phyloP scores from a whole-genome alignment of 768 basidiomycete genomes.

The Botryobasidium botryosum region DNA sequence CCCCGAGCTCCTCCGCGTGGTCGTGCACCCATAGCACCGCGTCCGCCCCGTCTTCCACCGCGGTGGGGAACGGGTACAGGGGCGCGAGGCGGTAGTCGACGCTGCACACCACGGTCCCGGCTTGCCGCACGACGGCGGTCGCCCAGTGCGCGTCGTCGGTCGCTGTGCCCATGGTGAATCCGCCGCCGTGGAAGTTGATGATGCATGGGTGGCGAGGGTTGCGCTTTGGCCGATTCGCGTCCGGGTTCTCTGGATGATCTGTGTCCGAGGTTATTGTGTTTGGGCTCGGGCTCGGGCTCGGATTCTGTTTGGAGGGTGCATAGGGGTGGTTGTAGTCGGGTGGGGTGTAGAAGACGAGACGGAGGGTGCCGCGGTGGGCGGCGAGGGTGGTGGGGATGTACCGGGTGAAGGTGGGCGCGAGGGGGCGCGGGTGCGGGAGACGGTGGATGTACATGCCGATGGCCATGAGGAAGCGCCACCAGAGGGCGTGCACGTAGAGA shows the following conservation, averaged over 20 bases:
- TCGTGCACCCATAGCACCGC: conserved; percentile 11
- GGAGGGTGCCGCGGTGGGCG: not conserved
- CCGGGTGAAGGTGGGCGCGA: conserved; percentile 1
- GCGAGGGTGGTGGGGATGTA: conserved; percentile 4
- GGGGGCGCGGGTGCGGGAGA: conserved; percentile 3
- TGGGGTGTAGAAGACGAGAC: conserved; percentile 9
- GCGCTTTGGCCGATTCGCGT: too few species aligned
- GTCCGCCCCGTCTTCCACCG: conserved; percentile 15
- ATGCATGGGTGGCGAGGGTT: conserved; percentile 5
- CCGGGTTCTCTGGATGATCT: too few species aligned
- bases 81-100: conserved; percentile 16
- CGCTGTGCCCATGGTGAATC: conserved; percentile 1
- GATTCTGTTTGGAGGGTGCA: too few species aligned
- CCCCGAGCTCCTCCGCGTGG: conserved; percentile 5
- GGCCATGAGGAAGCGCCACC: conserved; percentile 7
- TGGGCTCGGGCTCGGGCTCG: too few species aligned
- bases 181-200: conserved; percentile 10
- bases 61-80: conserved; percentile 15
- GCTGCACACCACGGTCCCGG: conserved; percentile 11
- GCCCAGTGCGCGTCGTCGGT: conserved; percentile 15
- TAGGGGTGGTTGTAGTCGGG: too few species aligned
- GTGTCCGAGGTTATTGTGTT: too few species aligned
- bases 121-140: conserved; percentile 5
- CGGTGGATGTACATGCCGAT: conserved; percentile 10
- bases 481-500: conserved; percentile 1